Percentiles rank a stretch among this genome's conserved stretches.
Conservation (phyloP, 2,329 filamentous ascomycete genomes). For the Aspergillus udagawae region DNA sequence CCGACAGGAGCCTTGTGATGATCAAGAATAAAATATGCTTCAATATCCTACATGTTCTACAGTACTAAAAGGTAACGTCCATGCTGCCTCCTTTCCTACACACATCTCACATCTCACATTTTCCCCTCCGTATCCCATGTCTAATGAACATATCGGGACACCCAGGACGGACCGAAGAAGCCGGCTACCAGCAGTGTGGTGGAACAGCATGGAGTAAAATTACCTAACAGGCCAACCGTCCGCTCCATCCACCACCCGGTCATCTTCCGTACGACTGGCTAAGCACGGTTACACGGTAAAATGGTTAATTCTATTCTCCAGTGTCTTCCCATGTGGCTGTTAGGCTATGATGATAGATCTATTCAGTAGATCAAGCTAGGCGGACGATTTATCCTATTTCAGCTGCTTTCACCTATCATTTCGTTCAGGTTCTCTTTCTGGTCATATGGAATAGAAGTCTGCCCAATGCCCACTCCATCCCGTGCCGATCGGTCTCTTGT, state of each 20-base stretch:
- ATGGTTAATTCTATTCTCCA: not conserved
- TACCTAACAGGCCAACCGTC: constrained; percentile 12
- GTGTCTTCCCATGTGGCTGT: too few relatives aligned
- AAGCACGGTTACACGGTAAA: not conserved
- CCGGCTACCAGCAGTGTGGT: constrained; percentile 21
- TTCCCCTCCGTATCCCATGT: not conserved
- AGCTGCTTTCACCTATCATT: not conserved
- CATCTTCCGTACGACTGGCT: constrained; percentile 4
- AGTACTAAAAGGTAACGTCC: too few relatives aligned
- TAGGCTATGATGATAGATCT: too few relatives aligned
- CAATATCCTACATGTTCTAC: too few relatives aligned
- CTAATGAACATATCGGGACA: not conserved
- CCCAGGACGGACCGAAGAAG: constrained; percentile 12
- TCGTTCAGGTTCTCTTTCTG: not conserved
- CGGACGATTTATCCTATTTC: not conserved
- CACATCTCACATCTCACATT: not conserved
- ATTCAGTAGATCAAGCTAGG: too few relatives aligned
- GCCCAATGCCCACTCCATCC: not conserved
- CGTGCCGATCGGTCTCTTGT: not conserved
- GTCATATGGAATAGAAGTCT: not conserved
- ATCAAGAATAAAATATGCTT: too few relatives aligned
- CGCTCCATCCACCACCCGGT: constrained; percentile 2
- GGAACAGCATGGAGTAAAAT: constrained; percentile 19
- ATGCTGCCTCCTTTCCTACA: not conserved
- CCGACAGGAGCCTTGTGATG: not conserved